Evolutionary conservation across 2,329 filamentous ascomycete genomes (phyloP), one percentile per base, ranked within the genome.

Genomic region (Claviceps africana): DNA sequence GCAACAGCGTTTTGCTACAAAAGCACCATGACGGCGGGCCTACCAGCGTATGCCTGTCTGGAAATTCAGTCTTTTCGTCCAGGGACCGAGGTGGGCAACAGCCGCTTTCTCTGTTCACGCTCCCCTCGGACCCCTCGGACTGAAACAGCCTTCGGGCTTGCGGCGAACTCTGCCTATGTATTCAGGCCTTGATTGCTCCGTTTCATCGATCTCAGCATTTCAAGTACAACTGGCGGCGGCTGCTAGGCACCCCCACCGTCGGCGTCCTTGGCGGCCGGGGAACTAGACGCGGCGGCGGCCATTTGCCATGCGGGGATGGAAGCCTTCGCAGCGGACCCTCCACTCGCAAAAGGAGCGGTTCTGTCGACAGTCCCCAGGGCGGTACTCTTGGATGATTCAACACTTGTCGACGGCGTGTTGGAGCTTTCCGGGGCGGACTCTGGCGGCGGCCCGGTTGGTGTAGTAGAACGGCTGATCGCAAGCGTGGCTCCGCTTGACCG

Each of bases 271-370:
- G 60, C 61, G 5, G 59, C 59, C 48, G 60, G 58, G 45, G 61
- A 60, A 43, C 60, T 53, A 9, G 63, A 56, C 22, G 64, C 57
- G 9, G 80, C 73, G 63, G 82, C 81, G 47, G 84, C 83, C 75
- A 88, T 78, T 68, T 90, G 86, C 86, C 86, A 90, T 4, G 85
- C 79, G 4, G 86, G 86, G 58, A 90, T 90, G 11, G 84, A 81
- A 11, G 85, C 84, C 67, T 78, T 82, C 35, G 68, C 70, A 15
- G 67, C 61, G 39, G 76, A 59, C 47, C 58, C 54, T 46, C 61
- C 57, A 25, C 56, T 55, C 67, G 56, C 28, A 19, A 50, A 37
- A 8, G 43, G 17, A 17, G 72, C 70, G 53, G 75, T 70, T 54
- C 64, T 56, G 56, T 58, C 65, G 42, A 63, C 63, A 50, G 53